These are phyloP conservation scores for Hordeum vulgare DNA, from an alignment of 176 grass and related monocot genomes.

Conservation along the genomic window MorexV3_pseudomolecules_assembly NC_058524.1:439832628-439833127, in stretches of 20 bases:
- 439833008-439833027: not conserved
- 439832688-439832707: not conserved
- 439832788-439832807: not conserved
- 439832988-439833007: not conserved
- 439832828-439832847: not conserved
- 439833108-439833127: not conserved
- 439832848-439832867: not conserved
- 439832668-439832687: not conserved
- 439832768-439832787: not conserved
- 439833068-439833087: not conserved
- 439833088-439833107: not conserved
- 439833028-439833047: not conserved
- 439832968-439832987: not conserved
- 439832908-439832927: not conserved
- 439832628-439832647: not conserved
- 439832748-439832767: not conserved
- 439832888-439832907: not conserved
- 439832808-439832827: not conserved
- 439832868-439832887: not conserved
- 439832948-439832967: not conserved
- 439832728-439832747: no score
- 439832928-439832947: not conserved
- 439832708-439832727: not conserved
- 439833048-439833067: not conserved
- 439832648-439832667: constrained; percentile 13